Evolutionary conservation across 1,284 basidiomycete genomes (phyloP), one percentile per base, ranked within the genome.

Genomic region (Cryptococcus hybrid): DNA sequence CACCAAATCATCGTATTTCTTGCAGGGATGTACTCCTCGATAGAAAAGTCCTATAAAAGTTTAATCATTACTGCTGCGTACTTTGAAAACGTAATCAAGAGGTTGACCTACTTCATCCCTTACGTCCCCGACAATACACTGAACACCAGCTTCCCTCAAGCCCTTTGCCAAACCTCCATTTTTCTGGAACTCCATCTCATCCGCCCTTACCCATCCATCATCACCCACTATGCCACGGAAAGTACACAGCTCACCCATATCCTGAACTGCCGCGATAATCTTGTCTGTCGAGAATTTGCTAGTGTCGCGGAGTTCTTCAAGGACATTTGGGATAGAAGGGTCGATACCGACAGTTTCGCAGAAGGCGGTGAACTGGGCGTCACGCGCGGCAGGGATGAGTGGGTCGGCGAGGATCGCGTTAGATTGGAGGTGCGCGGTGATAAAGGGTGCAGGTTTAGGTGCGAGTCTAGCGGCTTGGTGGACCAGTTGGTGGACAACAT

Each of bases 401-500:
- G 71, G 68, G 44, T 64, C 51, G n/a, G 62, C 60, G 83, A 87
- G 68, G 11, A 90, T 86, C 0, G 86, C 85, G 65, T 90, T 90
- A 4, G 87, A 89, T 65, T 88, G 86, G 24, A 88, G 72, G 9
- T 83, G 65, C 1, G 86, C 87, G 12, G 84, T 84, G 24, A 81
- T 80, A 68, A 89, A 87, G 0, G 88, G 88, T 0, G 87, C 83
- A 34, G 70, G 69, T 56, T 11, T 73, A 11, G 80, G 71, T 0
- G 86, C 85, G 11, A 88, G 79, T n/a, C 81, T 80, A 2, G 87
- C 88, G 18, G 82, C 86, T 62, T 85, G 84, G 57, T 89, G 87
- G 5, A 90, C 78, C 7, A 88, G 72, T 70, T 89, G 86, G 64
- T 89, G 87, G 0, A 88, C 84, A 0, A 88, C 84, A 74, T 90